Percentiles rank a stretch among this genome's conserved stretches.
These are phyloP conservation scores for Fistulinella staudtii DNA, from an alignment of 1,284 basidiomycete genomes.

Conservation along the genomic window DNA sequence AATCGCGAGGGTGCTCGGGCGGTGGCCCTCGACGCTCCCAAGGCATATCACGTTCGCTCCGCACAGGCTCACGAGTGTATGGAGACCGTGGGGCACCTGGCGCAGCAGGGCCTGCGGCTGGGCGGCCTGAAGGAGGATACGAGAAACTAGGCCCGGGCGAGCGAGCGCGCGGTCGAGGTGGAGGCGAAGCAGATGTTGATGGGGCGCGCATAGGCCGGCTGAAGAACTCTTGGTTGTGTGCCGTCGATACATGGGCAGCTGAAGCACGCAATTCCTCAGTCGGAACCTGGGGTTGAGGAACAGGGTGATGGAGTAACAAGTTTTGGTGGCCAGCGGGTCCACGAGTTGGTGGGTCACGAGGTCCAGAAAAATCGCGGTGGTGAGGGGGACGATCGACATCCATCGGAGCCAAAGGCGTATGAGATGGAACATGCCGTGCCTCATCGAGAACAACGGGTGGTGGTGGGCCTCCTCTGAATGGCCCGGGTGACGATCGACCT, in stretches of 20 bases:
- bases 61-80: constrained; percentile 46
- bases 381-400: constrained; percentile 69
- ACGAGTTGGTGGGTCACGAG: constrained; percentile 44
- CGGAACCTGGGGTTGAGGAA: constrained; percentile 49
- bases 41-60: constrained; percentile 41
- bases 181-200: constrained; percentile 56
- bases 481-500: constrained; percentile 54
- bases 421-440: constrained; percentile 54
- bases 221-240: constrained; percentile 49
- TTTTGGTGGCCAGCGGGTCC: constrained; percentile 52
- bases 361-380: constrained; percentile 50
- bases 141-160: constrained; percentile 48
- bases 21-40: constrained; percentile 53
- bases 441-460: constrained; percentile 76
- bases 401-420: constrained; percentile 79
- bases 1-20: constrained; percentile 43
- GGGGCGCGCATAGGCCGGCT: constrained; percentile 44
- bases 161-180: constrained; percentile 41
- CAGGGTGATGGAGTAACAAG: constrained; percentile 63
- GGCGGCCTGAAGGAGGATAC: constrained; percentile 44
- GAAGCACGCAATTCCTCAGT: constrained; percentile 48
- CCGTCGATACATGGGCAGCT: constrained; percentile 32
- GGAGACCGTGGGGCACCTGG: constrained; percentile 49
- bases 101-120: constrained; percentile 53
- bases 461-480: constrained; percentile 73